Conservation (phyloP, 2,329 filamentous ascomycete genomes). For the Lanzia echinophila region DNA sequence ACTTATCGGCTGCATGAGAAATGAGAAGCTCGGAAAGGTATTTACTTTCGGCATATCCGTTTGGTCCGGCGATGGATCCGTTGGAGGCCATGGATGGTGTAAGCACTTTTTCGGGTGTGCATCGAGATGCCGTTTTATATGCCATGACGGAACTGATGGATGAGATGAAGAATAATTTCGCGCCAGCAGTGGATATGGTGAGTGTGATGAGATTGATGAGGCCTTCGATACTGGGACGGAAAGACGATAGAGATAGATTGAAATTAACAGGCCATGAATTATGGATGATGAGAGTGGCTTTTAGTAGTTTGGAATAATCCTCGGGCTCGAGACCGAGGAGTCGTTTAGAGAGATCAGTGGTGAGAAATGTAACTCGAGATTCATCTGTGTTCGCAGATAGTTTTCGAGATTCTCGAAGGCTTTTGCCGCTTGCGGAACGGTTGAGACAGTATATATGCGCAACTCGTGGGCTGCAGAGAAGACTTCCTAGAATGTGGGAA, state of each 20-base stretch:
- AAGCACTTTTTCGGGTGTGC: background rate
- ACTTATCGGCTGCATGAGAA: conserved; percentile 32
- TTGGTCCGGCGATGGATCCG: background rate
- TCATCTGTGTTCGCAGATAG: too few relatives aligned
- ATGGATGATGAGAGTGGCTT: conserved; percentile 18
- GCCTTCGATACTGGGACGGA: conserved; percentile 31
- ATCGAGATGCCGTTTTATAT: conserved; percentile 26
- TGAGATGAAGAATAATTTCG: conserved; percentile 25
- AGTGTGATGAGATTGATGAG: conserved; percentile 33
- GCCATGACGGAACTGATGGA: conserved; percentile 23
- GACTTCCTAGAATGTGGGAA: background rate
- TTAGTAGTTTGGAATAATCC: background rate
- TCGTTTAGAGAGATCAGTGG: conserved; percentile 40
- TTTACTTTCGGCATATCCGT: conserved; percentile 26
- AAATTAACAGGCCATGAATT: conserved; percentile 35
- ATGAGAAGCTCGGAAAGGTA: conserved; percentile 33
- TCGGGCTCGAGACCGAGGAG: conserved; percentile 39
- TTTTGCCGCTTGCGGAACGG: background rate
- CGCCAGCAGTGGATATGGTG: background rate
- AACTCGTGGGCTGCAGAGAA: background rate
- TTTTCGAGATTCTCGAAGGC: background rate
- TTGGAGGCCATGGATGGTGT: conserved; percentile 1
- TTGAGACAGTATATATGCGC: conserved; percentile 1
- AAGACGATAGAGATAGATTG: conserved; percentile 30
- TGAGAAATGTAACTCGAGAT: conserved; percentile 40